Conservation (phyloP, 495 filamentous ascomycete genomes). For the Cudoniella acicularis region DNA sequence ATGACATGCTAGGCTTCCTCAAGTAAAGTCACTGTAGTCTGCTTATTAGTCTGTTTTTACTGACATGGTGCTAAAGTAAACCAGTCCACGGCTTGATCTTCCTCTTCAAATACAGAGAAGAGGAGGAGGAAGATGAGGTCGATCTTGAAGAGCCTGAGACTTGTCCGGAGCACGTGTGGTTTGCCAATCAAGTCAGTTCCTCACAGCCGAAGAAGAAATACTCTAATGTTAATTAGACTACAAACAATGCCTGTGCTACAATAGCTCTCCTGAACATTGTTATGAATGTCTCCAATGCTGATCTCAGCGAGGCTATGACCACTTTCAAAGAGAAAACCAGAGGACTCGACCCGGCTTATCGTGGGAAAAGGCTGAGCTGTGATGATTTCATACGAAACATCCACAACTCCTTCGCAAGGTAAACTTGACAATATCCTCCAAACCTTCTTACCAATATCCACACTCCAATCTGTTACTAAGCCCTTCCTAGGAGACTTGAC, state of each 20-base stretch:
- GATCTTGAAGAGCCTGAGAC: constrained; percentile 23
- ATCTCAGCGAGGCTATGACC: constrained; percentile 62
- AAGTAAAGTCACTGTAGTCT: constrained; percentile 45
- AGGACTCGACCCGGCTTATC: constrained; percentile 62
- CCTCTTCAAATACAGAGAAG: constrained; percentile 66
- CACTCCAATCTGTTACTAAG: too few species aligned
- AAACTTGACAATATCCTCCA: too few species aligned
- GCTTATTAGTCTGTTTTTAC: neutral
- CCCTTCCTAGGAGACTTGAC: constrained; percentile 62
- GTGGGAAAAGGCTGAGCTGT: constrained; percentile 69
- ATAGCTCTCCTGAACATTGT: constrained; percentile 87
- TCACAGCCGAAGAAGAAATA: neutral
- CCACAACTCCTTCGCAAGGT: constrained; percentile 87
- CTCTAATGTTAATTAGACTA: constrained; percentile 48
- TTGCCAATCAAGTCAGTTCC: constrained; percentile 76
- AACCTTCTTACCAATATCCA: neutral
- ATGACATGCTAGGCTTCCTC: constrained; percentile 59
- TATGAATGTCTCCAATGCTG: constrained; percentile 67
- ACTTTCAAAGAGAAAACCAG: constrained; percentile 69
- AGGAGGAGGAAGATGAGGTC: constrained; percentile 52
- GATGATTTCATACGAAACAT: constrained; percentile 74
- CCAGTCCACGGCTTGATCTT: constrained; percentile 83
- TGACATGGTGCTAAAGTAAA: constrained; percentile 38
- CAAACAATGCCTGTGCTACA: constrained; percentile 80
- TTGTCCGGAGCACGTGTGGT: constrained; percentile 77